A percentile compares a stretch with the other conserved stretches of the same genome.
Evolutionary conservation across 441 rosid genomes (phyloP).

Genomic region (Flueggea neowawraea): DNA sequence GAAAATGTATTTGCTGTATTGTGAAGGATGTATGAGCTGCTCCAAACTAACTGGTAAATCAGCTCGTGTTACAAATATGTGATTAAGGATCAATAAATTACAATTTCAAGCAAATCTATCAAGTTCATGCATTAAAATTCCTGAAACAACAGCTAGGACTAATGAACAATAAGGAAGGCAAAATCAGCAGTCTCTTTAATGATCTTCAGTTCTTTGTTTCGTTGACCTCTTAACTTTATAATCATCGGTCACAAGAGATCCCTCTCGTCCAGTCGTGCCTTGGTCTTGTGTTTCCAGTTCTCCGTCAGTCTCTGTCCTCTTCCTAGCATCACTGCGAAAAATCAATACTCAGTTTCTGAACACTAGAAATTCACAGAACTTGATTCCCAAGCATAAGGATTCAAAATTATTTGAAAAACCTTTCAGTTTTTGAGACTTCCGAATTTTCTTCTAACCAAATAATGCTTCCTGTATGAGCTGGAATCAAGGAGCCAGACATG

Average conservation of each 20-base stretch:
- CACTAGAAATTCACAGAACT: background rate
- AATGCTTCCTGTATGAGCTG: conserved; percentile 56
- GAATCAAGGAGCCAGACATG: conserved; percentile 64
- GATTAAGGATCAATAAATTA: too few species aligned
- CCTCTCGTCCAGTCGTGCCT: conserved; percentile 9
- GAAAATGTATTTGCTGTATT: too few species aligned
- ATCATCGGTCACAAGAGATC: conserved; percentile 11
- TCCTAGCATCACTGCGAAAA: conserved; percentile 14
- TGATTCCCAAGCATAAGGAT: background rate
- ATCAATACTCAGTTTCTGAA: conserved; percentile 1
- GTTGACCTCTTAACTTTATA: conserved; percentile 30
- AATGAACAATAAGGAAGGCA: too few species aligned
- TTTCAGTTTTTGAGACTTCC: conserved; percentile 27
- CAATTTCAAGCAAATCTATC: too few species aligned
- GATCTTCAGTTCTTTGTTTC: conserved; percentile 30
- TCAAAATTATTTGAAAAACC: conserved; percentile 25
- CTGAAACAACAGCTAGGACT: too few species aligned
- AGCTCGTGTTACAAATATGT: too few species aligned
- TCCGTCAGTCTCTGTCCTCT: conserved; percentile 24
- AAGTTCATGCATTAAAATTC: too few species aligned
- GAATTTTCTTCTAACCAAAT: conserved; percentile 55
- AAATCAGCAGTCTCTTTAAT: conserved; percentile 18
- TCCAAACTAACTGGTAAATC: too few species aligned
- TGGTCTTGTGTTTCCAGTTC: conserved; percentile 20
- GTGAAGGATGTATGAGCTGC: too few species aligned